These are phyloP conservation scores for Phytophthora tubulina DNA, from an alignment of 352 stramenopile genomes.

Conservation along the genomic window DNA sequence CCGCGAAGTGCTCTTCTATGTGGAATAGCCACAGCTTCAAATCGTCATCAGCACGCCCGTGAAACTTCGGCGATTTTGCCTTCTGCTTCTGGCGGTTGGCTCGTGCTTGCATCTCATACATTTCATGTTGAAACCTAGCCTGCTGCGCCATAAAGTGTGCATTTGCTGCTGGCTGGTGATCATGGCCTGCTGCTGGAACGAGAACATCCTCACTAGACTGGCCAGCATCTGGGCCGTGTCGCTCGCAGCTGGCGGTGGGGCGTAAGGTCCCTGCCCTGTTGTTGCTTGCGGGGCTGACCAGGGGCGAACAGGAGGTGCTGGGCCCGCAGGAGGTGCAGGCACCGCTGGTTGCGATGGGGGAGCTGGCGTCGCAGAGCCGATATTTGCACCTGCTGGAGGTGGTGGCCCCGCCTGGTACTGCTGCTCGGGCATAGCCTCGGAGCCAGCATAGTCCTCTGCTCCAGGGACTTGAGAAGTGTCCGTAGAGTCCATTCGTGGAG, in stretches of 20 bases:
- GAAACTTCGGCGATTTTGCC: constrained; percentile 5
- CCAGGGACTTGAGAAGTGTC: not conserved
- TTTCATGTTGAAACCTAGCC: constrained; percentile 13
- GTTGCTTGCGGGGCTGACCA: not conserved
- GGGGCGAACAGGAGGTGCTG: not conserved
- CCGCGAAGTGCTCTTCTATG: constrained; percentile 18
- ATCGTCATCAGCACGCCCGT: constrained; percentile 5
- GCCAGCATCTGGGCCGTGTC: not conserved
- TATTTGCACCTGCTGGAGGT: not conserved
- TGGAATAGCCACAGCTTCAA: constrained; percentile 21
- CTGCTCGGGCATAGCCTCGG: not conserved
- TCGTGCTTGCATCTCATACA: constrained; percentile 20
- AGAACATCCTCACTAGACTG: constrained; percentile 1
- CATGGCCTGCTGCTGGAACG: constrained; percentile 12
- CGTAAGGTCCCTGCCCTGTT: not conserved
- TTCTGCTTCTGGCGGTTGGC: constrained; percentile 16
- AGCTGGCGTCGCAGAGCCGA: not conserved
- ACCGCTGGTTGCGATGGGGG: too few relatives aligned
- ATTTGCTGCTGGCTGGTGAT: constrained; percentile 15
- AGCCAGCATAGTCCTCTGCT: not conserved
- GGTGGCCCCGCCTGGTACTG: not conserved
- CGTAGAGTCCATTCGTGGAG: not conserved
- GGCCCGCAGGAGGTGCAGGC: too few relatives aligned
- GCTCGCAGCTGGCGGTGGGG: not conserved
- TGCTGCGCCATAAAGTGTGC: constrained; percentile 20